Evolutionary conservation across 2,329 filamentous ascomycete genomes (phyloP).

Genomic region (Trichoderma arundinaceum): DNA sequence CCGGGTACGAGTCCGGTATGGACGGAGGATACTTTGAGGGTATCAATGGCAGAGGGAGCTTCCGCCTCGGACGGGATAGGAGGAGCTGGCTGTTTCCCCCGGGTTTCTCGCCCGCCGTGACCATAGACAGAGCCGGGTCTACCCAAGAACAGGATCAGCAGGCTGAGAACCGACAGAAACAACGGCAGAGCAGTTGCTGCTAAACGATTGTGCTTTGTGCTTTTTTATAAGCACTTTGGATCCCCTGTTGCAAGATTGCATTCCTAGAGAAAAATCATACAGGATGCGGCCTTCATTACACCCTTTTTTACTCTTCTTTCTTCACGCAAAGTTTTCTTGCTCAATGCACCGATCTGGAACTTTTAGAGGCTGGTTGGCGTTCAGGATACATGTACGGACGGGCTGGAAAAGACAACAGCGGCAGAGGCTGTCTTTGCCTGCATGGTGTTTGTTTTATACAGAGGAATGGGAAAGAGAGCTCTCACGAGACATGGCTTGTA

Average conservation of each 20-base stretch:
- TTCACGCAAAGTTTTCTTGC: background rate
- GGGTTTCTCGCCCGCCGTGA: conserved; percentile 57
- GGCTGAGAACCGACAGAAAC: conserved; percentile 37
- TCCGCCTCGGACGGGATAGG: conserved; percentile 62
- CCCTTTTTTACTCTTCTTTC: background rate
- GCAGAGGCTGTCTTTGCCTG: background rate
- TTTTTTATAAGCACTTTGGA: background rate
- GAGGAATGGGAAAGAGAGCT: conserved; percentile 28
- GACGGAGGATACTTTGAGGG: conserved; percentile 60
- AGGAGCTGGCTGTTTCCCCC: conserved; percentile 65
- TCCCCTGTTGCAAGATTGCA: background rate
- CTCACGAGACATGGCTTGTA: conserved; percentile 31
- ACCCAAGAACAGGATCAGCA: conserved; percentile 40
- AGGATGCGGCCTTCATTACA: background rate
- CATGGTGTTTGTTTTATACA: conserved; percentile 18
- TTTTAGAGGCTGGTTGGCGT: conserved; percentile 25
- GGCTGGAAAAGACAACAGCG: conserved; percentile 1
- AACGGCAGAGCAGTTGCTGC: conserved; percentile 42
- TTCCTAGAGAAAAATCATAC: background rate
- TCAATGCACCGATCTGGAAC: background rate
- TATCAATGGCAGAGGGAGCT: conserved; percentile 54
- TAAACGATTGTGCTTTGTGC: conserved; percentile 9
- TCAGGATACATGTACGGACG: conserved; percentile 21
- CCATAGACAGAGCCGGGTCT: conserved; percentile 51
- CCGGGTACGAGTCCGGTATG: conserved; percentile 52